Conservation (phyloP, 345 rosid genomes). For the Abelmoschus esculentus region DNA sequence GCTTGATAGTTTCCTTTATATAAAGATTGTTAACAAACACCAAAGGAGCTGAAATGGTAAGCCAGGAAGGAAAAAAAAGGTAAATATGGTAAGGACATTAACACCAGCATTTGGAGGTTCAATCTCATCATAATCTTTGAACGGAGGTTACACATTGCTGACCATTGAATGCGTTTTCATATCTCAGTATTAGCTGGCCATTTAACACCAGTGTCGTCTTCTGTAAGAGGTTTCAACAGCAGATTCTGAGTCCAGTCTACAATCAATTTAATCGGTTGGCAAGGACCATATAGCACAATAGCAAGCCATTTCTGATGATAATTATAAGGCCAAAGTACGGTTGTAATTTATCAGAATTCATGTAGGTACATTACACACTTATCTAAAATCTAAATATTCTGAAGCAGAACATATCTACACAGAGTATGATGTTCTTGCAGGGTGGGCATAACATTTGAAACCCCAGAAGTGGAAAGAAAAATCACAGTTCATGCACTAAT, state of each 20-base stretch:
- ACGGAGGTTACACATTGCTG: not conserved
- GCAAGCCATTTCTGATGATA: not conserved
- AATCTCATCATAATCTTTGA: not conserved
- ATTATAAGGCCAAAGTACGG: not conserved
- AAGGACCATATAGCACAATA: not conserved
- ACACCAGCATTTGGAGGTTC: conserved; percentile 3
- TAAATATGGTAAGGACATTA: no score
- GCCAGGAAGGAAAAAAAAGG: no score
- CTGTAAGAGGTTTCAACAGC: conserved; percentile 17
- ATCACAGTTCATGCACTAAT: not conserved
- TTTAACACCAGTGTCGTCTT: conserved; percentile 1
- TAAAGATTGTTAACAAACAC: not conserved
- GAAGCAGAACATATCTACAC: not conserved
- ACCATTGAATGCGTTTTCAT: conserved; percentile 11
- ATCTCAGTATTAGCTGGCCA: conserved; percentile 7
- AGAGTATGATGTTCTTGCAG: not conserved
- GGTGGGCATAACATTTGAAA: not conserved
- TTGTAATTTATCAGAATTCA: not conserved
- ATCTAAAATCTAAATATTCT: not conserved
- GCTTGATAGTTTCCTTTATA: not conserved
- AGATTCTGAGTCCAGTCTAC: conserved; percentile 41
- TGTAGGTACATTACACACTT: no score
- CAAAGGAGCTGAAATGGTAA: not conserved
- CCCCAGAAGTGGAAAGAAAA: not conserved
- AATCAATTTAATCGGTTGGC: not conserved